Percentiles rank a stretch among this genome's conserved stretches.
These are phyloP conservation scores for Auriculariales sp. DNA, from an alignment of 768 basidiomycete genomes.

Conservation along the genomic window DNA sequence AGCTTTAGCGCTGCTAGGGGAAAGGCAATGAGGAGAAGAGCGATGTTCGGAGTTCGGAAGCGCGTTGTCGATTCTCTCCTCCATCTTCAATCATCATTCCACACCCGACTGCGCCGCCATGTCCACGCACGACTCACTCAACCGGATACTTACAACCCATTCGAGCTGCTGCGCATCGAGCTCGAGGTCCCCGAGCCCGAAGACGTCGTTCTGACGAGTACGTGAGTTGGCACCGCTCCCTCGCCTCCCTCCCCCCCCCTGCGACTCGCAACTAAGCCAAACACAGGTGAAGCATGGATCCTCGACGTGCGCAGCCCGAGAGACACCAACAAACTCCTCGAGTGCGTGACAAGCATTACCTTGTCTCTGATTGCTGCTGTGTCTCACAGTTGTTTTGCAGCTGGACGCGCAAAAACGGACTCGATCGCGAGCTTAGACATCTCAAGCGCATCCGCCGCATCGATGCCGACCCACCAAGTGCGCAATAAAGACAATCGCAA, in stretches of 20 bases:
- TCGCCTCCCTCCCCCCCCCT: not conserved
- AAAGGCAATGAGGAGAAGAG: too few relatives aligned
- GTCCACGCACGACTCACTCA: too few relatives aligned
- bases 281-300: constrained; percentile 60
- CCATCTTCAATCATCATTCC: constrained; percentile 67
- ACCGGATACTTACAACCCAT: too few relatives aligned
- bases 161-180: constrained; percentile 41
- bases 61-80: too few relatives aligned
- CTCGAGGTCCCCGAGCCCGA: constrained; percentile 24
- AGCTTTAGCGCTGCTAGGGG: too few relatives aligned
- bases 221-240: constrained; percentile 1
- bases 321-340: constrained; percentile 45
- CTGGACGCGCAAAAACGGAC: constrained; percentile 50
- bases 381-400: constrained; percentile 26
- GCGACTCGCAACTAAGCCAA: not conserved
- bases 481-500: not conserved
- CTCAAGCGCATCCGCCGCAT: constrained; percentile 48
- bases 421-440: constrained; percentile 53
- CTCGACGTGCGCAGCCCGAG: constrained; percentile 54
- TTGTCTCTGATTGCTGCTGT: not conserved
- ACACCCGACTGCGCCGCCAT: constrained; percentile 25
- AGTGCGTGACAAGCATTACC: constrained; percentile 34
- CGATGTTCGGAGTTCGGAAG: too few relatives aligned
- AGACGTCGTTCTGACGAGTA: constrained; percentile 11
- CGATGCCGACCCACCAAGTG: not conserved